Evolutionary conservation across 2,329 filamentous ascomycete genomes (phyloP), one percentile per base, ranked within the genome.

Genomic region (Pseudocercospora fuligena): DNA sequence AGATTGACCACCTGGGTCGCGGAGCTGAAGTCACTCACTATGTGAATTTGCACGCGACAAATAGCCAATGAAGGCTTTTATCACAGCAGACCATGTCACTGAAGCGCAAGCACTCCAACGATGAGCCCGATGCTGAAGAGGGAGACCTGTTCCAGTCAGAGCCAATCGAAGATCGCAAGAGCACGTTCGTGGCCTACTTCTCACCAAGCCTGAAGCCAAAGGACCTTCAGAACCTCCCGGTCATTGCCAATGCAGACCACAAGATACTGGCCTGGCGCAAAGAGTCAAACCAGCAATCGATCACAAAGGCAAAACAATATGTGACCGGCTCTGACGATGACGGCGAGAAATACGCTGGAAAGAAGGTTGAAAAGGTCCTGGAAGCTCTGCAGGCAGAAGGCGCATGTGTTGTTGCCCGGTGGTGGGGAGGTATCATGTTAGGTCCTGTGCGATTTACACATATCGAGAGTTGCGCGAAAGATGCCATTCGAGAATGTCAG

Each of bases 351-450:
- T 83, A 84, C 74, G 85, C 80, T 0, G 85, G 84, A 4, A 81
- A 79, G 64, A 79, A 79, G 25, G 76, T 87, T 3, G 78, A 82
- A 71, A 79, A 80, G 63, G 78, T 86, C 23, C 78, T 87, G 12
- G 77, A 78, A 25, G 79, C 81, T 11, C 77, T 80, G 69, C 74
- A 80, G 19, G 80, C 81, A 14, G 75, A 77, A 51, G 85, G 85
- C 23, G 74, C 78, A 1, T 78, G 85, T 23, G 82, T 86, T 5
- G 85, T 87, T 8, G 85, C 84, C 43, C 73, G 85, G 16, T 87
- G 84, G 84, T 87, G 85, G 69, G 85, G 85, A 2, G 85, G 85
- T 0, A 77, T 82, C 3, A 80, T 85, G 71, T 78, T 87, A 9
- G 85, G 85, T 0, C 84, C 84, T 1, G 80, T 84, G 16, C 74